Evolutionary conservation across 805 yeast species (phyloP), one percentile per base, ranked within the genome.

Genomic region (Candida succiphila): DNA sequence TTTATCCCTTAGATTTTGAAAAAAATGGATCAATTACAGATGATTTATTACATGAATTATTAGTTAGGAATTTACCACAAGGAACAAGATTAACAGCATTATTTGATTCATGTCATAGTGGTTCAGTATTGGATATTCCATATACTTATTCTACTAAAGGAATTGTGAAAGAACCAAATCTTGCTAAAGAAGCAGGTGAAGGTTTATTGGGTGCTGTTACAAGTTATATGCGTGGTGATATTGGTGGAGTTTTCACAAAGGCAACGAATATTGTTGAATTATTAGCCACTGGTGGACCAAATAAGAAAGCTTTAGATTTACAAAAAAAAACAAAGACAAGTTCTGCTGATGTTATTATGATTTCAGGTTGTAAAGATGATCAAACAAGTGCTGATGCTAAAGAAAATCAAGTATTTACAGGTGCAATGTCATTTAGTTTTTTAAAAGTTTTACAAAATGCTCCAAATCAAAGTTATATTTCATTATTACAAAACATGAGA

Each of bases 21-120:
- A 45, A 49, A 4, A 22, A n/a, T 30, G 32, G 32, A 10, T 15
- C 20, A 4, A 69, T 81, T 36, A 60, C 69, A 4, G 89, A 81
- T 51, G 88, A 81, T 53, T 67, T 64, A 18, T 60, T 80, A 59
- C 85, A 79, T 51, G 72, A 61, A 28, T 60, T 73, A 28, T 54
- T 81, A 67, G 87, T 81, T 17, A 57, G 56, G 34, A 69, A 81
- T 1, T 63, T 81, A 39, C 75, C 67, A 16, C 65, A 72, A 7
- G 92, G 92, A 33, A 76, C 75, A 27, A 66, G 85, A 36, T 59
- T 81, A 30, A 80, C 87, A 4, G 85, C 87, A 0, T 56, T 81
- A 34, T 80, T 76, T 44, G 92, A 81, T 53, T 75, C 82, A 9
- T 81, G 92, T 52, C 89, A 81, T 49, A 78, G 86, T 0, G 89